Base-by-base conservation (phyloP, 2,329 filamentous ascomycete genomes). In the Huntiella bhutanensis region DNA sequence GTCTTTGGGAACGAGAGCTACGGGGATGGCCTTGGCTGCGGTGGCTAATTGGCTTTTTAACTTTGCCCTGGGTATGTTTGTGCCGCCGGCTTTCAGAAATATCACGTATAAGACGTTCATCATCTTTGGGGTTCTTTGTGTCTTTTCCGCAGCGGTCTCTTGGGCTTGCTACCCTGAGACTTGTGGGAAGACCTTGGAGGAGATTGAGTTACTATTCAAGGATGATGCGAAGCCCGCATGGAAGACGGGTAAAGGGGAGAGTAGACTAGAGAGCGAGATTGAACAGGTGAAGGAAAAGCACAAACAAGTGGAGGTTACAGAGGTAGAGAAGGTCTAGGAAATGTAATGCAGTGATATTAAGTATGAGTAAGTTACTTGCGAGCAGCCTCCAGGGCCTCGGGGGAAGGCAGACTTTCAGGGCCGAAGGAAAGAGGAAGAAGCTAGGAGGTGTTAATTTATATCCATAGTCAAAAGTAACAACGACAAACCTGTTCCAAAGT, bases 341-440 rank as follows among this genome's bases (percentile, higher is more conserved):
- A 28, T 28, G 8, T 28, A 28, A 28, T 28, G 22, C 22, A 28
- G 22, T 45, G 17, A 15, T 39, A 33, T 41, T 15, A 43, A 28
- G 22, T 28, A 28, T 28, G 22, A 28, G 22, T 28, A 28, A 28
- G 22, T 28, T 28, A 28, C 22, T 28, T 28, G 22, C 15, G 39
- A 2, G 43, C 33, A 35, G 40, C 34, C 4, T 22, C 28, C 6
- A 49, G 40, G 17, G 17, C 43, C 13, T 49, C 43, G 15, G 47
- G 47, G 4, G 62, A 59, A 5, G 65, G 65, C 43, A 81, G 63
- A 43, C 71, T 64, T 34, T 75, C 71, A 0, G 77, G 77, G 0
- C 78, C 77, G 60, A 82, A 82, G 0, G 77, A 81, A 54, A 79
- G 59, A 1, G 78, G 78, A 34, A 82, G 65, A 49, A 82, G 62